These are phyloP conservation scores for Jaltomata sinuosa DNA, from an alignment of 257 asterid species.

Conservation along the genomic window DNA sequence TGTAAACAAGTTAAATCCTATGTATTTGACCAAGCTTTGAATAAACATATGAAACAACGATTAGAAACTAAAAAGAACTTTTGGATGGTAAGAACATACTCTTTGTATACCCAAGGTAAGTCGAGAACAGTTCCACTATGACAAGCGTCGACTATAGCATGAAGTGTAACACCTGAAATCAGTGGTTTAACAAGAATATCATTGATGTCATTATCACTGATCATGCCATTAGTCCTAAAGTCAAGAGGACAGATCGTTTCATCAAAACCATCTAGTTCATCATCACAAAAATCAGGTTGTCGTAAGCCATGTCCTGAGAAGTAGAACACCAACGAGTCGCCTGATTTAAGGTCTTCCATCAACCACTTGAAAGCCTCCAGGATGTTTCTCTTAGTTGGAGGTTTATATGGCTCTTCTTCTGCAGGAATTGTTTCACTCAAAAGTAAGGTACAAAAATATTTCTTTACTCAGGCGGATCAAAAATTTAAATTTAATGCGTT, in stretches of 20 bases:
- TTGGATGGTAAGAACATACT: slow-evolving; percentile 18
- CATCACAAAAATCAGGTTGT: slow-evolving; percentile 15
- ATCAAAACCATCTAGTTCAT: slow-evolving; percentile 34
- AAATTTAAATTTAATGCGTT: neutral
- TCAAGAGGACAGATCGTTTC: slow-evolving; percentile 64
- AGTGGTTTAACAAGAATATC: slow-evolving; percentile 44
- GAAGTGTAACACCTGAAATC: slow-evolving; percentile 40
- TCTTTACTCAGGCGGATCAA: neutral
- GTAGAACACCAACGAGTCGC: slow-evolving; percentile 42
- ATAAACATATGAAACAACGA: neutral
- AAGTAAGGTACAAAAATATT: neutral
- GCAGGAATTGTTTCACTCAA: slow-evolving; percentile 8
- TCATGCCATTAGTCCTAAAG: slow-evolving; percentile 39
- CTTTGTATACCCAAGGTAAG: slow-evolving; percentile 38
- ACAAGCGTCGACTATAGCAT: slow-evolving; percentile 66
- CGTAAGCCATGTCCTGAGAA: slow-evolving; percentile 40
- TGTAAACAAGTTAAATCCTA: neutral
- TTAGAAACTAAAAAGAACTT: neutral
- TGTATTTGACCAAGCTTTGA: neutral
- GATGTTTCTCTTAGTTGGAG: slow-evolving; percentile 45
- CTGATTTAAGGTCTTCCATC: slow-evolving; percentile 9
- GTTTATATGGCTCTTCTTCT: slow-evolving; percentile 27
- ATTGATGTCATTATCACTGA: slow-evolving; percentile 53
- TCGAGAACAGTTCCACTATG: slow-evolving; percentile 84
- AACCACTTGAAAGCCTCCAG: slow-evolving; percentile 28